Base-by-base conservation (phyloP, 495 filamentous ascomycete genomes). In the Paragyromitra xinjiangensis region DNA sequence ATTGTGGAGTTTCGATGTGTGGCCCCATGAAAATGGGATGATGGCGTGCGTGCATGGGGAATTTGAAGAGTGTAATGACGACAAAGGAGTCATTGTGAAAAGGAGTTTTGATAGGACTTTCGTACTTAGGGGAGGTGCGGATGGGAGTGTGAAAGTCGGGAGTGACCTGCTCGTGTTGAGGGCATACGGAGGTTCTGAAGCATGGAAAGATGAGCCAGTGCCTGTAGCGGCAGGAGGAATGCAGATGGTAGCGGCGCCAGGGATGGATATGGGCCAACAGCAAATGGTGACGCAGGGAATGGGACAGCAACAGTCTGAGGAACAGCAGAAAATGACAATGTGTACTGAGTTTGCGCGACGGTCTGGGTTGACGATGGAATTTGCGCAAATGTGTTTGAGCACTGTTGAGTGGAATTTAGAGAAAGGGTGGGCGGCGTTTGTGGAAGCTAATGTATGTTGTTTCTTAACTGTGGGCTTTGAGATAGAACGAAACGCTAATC, bases 21-120 rank as follows among this genome's bases (percentile, higher is more conserved):
- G 93, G 75, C 89, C 90, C 8, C 85, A 94, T 4, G 90, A 91
- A 3, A 89, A 90, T 62, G 94, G 94, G 37, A 87, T 97, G 71
- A 87, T 94, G 24, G 89, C 97, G 80, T 92, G 88, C 56, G 87
- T 95, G 42, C 91, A 95, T 75, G 92, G 94, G 68, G 91, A 94
- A 78, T 97, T 92, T 71, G 89, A 95, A 55, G 95, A 98, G 78
- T 83, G 89, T 7, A 88, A 91, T 78, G 75, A 83, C n/a, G 80
- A 85, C 6, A 88, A 89, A 69, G 85, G 81, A 22, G 82, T 83
- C 26, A 87, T 88, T 37, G 87, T 87, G 69, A 85, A 83, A 3
- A 91, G 95, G 74, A 93, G 91, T 78, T 98, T 97, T 84, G 92
- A 95, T 74, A 90, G 95, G 26, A 93, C 90, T 0, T 94, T 98